Evolutionary conservation across 1,139 yeast species (phyloP).

Genomic region (Nakaseomyces sp.): DNA sequence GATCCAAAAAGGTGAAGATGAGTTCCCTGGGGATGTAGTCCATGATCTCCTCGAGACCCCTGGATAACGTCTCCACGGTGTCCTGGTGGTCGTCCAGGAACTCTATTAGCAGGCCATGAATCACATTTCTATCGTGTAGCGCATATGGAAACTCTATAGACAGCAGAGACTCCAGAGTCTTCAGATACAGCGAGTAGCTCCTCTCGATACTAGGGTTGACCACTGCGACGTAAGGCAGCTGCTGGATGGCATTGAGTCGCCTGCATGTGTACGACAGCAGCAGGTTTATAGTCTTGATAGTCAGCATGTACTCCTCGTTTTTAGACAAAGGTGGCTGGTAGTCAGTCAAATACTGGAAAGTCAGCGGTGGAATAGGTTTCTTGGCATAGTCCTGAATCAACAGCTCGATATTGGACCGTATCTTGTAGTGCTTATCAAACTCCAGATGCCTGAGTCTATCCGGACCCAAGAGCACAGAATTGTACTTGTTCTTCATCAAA

Average conservation of each 20-base stretch:
- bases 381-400: constrained; percentile 28
- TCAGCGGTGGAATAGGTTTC: constrained; percentile 22
- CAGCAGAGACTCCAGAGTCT: constrained; percentile 57
- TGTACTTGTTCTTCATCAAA: background rate
- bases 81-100: constrained; percentile 74
- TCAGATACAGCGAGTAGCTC: constrained; percentile 63
- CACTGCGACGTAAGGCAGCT: constrained; percentile 73
- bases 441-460: constrained; percentile 10
- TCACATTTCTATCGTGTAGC: constrained; percentile 43
- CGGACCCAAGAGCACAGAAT: background rate
- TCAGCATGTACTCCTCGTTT: constrained; percentile 24
- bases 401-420: constrained; percentile 27
- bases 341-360: constrained; percentile 21
- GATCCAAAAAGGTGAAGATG: constrained; percentile 57
- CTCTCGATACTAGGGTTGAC: constrained; percentile 85
- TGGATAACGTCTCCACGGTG: constrained; percentile 68
- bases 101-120: constrained; percentile 44
- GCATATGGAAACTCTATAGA: constrained; percentile 39
- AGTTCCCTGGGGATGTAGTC: constrained; percentile 42
- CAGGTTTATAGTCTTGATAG: constrained; percentile 38
- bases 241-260: constrained; percentile 58
- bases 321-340: constrained; percentile 22
- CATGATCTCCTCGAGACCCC: constrained; percentile 72
- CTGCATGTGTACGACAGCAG: constrained; percentile 38
- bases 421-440: constrained; percentile 25